Evolutionary conservation across 306 rosid genomes (phyloP), one percentile per base, ranked within the genome.

Genomic region (Sindora glabra): DNA sequence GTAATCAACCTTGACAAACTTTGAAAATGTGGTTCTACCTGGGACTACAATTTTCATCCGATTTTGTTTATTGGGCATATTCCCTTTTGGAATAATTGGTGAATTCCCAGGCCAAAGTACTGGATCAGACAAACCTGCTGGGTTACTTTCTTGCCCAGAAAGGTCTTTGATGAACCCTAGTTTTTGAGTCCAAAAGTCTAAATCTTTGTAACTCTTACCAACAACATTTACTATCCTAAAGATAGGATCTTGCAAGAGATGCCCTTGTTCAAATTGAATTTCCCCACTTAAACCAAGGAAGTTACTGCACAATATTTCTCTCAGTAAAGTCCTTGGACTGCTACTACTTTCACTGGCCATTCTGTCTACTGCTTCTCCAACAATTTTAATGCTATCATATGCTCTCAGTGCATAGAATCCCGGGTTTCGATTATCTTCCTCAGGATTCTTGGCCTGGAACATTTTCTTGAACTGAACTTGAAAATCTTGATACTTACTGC

Each of bases 61-160:
- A 10, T 73, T 82, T 15, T 27, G 47, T 59, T 42, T 55, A 8
- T 78, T 72, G 11, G 94, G 94, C 56, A 89, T 44, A 37, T 62
- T 66, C 94, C 94, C 96, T 51, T 71, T 76, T 8, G 96, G 90
- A 62, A 3, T 50, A n/a, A 41, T 12, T 0, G 2, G 0, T 14
- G 25, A 25, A 49, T 85, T 70, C 27, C 96, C 94, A 0, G 96
- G 96, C 96, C 96, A 88, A 71, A 66, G 56, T 47, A 80, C 82
- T 0, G 38, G 12, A 46, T 66, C 79, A 41, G n/a, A 47, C n/a
- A 79, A 76, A 57, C 48, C 45, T 23, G 39, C 34, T 38, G 25
- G 23, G 24, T 39, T 65, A 65, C 62, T 50, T 60, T 45, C 24
- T 48, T 22, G 27, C 42, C 25, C 49, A 41, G 46, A 55, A 46